Evolutionary conservation across 805 yeast genomes (phyloP).

Genomic region (Wickerhamiella sorbophila): DNA sequence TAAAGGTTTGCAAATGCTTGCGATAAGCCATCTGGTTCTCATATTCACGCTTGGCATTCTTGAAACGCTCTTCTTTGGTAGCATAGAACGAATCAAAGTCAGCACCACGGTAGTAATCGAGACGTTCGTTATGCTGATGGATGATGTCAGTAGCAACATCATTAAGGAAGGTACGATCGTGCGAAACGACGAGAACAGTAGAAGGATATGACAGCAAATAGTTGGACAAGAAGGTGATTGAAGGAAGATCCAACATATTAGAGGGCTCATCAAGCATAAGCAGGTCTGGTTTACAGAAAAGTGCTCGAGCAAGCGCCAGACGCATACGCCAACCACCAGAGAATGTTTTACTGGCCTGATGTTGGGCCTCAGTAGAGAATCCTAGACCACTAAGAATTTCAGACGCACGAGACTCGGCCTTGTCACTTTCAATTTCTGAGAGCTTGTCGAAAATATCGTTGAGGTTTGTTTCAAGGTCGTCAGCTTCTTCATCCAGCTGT

Average conservation of each 20-base stretch:
- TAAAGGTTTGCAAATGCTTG: slow-evolving; percentile 83
- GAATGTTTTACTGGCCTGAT: slow-evolving; percentile 70
- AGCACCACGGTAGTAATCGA: slow-evolving; percentile 84
- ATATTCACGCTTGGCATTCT: slow-evolving; percentile 85
- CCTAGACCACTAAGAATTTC: slow-evolving; percentile 87
- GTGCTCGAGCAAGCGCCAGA: slow-evolving; percentile 91
- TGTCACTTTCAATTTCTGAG: slow-evolving; percentile 88
- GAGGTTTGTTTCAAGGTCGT: slow-evolving; percentile 66
- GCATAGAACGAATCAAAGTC: slow-evolving; percentile 86
- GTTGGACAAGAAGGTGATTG: slow-evolving; percentile 82
- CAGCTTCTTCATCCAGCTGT: slow-evolving; percentile 78
- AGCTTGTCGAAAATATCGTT: slow-evolving; percentile 71
- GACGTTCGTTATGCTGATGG: slow-evolving; percentile 92
- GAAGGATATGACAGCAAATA: slow-evolving; percentile 83
- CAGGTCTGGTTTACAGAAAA: slow-evolving; percentile 93
- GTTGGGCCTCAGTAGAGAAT: slow-evolving; percentile 76
- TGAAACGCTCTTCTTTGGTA: slow-evolving; percentile 88
- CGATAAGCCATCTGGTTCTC: slow-evolving; percentile 95
- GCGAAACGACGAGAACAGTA: slow-evolving; percentile 91
- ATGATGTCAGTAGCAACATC: slow-evolving; percentile 98
- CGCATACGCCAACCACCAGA: slow-evolving; percentile 99
- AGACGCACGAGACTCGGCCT: slow-evolving; percentile 96
- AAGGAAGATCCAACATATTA: slow-evolving; percentile 99
- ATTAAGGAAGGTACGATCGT: slow-evolving; percentile 91
- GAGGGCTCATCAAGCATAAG: slow-evolving; percentile 95